These are phyloP conservation scores for Taphrina sp. DNA, from an alignment of 1,139 yeast species.

Conservation along the genomic window DNA sequence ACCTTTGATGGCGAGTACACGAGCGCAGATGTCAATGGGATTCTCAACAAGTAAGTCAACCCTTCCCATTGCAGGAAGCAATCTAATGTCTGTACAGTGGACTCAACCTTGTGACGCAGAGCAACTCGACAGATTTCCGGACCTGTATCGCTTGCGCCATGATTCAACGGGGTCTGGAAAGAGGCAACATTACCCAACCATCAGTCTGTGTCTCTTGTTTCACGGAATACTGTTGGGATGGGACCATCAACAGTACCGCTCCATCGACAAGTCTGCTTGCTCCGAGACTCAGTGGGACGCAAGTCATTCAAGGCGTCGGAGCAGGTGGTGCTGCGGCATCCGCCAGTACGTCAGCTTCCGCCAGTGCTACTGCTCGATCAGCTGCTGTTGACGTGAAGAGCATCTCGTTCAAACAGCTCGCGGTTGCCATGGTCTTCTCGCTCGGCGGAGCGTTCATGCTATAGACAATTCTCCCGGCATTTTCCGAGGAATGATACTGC, in stretches of 20 bases:
- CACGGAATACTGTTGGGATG: constrained; percentile 78
- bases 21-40: constrained; percentile 56
- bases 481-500: too few species aligned
- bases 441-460: too few species aligned
- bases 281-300: constrained; percentile 22
- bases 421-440: too few species aligned
- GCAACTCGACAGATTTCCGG: constrained; percentile 73
- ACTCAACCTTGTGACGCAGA: constrained; percentile 70
- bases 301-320: constrained; percentile 14
- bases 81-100: constrained; percentile 54
- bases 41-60: constrained; percentile 42
- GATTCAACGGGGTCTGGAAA: constrained; percentile 75
- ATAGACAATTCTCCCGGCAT: too few species aligned
- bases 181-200: constrained; percentile 61
- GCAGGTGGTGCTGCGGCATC: background rate
- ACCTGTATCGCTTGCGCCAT: constrained; percentile 89
- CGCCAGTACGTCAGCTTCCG: background rate
- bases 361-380: constrained; percentile 7
- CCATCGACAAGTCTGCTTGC: constrained; percentile 13
- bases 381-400: background rate
- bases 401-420: too few species aligned
- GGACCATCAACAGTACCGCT: constrained; percentile 40
- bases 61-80: background rate
- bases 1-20: constrained; percentile 67
- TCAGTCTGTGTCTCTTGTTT: constrained; percentile 75